phyloP scores from a whole-genome alignment of 805 yeast species.

The Metschnikowia bowlesiae region DNA sequence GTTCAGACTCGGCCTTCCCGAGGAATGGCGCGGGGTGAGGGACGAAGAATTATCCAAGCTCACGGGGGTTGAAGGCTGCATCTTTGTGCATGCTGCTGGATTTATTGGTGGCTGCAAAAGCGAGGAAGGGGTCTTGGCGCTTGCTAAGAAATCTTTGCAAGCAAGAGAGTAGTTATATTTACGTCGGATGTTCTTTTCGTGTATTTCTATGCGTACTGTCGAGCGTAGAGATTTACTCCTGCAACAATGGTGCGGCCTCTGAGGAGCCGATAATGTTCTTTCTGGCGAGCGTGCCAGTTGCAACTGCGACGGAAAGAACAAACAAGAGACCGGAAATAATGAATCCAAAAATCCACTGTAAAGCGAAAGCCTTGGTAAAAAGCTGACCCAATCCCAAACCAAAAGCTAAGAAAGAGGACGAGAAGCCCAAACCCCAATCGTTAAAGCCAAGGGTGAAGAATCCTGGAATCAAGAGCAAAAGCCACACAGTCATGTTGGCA shows the following conservation, averaged over 20 bases:
- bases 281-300: conserved; percentile 29
- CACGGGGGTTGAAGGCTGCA: conserved; percentile 81
- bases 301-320: conserved; percentile 45
- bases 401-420: conserved; percentile 52
- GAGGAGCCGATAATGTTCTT: conserved; percentile 5
- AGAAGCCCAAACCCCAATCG: conserved; percentile 69
- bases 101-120: conserved; percentile 93
- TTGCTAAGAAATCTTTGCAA: conserved; percentile 50
- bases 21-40: conserved; percentile 91
- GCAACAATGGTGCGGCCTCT: conserved; percentile 19
- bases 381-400: conserved; percentile 72
- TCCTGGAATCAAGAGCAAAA: conserved; percentile 62
- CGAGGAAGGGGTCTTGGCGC: conserved; percentile 66
- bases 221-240: conserved; percentile 5
- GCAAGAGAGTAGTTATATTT: not conserved
- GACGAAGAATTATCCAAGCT: conserved; percentile 73
- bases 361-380: conserved; percentile 61
- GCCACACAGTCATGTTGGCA: conserved; percentile 77
- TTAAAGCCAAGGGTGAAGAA: conserved; percentile 52
- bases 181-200: not conserved
- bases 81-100: conserved; percentile 94
- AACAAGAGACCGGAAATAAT: conserved; percentile 56
- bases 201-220: not conserved
- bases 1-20: conserved; percentile 84
- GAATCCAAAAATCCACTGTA: conserved; percentile 85